A percentile compares a stretch with the other conserved stretches of the same genome.
phyloP scores from a whole-genome alignment of 2,329 filamentous ascomycete species.

The Sporothrix mexicana region DNA sequence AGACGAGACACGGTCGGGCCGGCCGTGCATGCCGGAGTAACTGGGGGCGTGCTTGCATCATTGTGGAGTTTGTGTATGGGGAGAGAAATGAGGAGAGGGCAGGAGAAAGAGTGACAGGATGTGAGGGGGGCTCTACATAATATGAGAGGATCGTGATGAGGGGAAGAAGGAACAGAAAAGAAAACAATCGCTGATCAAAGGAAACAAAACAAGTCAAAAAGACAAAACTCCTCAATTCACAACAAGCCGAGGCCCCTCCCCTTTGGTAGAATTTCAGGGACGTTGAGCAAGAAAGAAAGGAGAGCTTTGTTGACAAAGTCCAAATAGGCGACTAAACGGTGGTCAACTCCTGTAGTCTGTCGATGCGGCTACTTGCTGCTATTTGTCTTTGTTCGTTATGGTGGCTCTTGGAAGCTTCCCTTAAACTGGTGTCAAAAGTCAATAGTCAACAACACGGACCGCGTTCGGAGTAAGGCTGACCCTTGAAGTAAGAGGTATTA shows the following conservation, averaged over 20 bases:
- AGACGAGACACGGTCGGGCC: conserved; percentile 14
- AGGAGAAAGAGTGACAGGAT: not conserved
- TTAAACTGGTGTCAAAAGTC: too few species aligned
- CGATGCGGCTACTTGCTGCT: conserved; percentile 13
- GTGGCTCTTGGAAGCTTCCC: too few species aligned
- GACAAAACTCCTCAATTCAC: not conserved
- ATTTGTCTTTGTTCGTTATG: not conserved
- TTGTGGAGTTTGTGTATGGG: not conserved
- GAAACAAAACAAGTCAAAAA: not conserved
- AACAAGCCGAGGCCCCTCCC: conserved; percentile 7
- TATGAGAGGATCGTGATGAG: not conserved
- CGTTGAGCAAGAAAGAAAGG: not conserved
- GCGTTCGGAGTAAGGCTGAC: not conserved
- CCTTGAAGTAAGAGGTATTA: not conserved
- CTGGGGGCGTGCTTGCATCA: conserved; percentile 28
- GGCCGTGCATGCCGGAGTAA: conserved; percentile 10
- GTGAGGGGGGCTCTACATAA: not conserved
- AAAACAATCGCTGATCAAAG: not conserved
- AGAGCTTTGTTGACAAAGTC: not conserved
- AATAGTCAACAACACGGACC: conserved; percentile 15
- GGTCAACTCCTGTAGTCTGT: not conserved
- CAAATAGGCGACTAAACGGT: not conserved
- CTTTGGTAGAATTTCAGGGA: not conserved
- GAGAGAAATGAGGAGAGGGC: not conserved
- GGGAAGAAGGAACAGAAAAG: not conserved